phyloP scores from a whole-genome alignment of 768 basidiomycete genomes.

The Rhizopogon salebrosus region DNA sequence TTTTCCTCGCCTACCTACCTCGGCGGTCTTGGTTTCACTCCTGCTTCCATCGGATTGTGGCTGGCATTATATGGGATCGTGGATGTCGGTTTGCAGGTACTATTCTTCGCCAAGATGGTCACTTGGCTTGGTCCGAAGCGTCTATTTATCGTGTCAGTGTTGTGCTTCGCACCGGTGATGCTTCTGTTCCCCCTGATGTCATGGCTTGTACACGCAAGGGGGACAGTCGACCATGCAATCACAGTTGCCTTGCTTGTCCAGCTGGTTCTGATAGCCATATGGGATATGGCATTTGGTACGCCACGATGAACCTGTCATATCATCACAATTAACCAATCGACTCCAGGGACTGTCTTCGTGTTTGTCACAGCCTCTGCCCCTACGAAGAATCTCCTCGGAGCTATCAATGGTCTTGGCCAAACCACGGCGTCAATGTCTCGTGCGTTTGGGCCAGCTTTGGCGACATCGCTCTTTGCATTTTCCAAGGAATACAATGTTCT shows the following conservation, averaged over 20 bases:
- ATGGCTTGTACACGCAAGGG: conserved; percentile 26
- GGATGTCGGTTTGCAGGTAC: conserved; percentile 34
- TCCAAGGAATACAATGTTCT: conserved; percentile 45
- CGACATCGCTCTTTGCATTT: conserved; percentile 49
- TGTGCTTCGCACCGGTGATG: conserved; percentile 34
- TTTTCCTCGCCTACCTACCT: conserved; percentile 36
- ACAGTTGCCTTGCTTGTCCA: conserved; percentile 33
- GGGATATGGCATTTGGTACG: conserved; percentile 41
- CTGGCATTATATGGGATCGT: conserved; percentile 32
- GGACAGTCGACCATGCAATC: conserved; percentile 28
- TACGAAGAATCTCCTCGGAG: conserved; percentile 46
- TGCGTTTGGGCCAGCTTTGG: conserved; percentile 43
- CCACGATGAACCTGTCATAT: neutral
- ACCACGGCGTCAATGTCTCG: conserved; percentile 40
- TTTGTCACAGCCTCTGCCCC: conserved; percentile 51
- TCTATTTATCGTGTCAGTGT: conserved; percentile 34
- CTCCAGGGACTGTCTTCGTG: conserved; percentile 45
- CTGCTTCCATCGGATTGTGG: conserved; percentile 35
- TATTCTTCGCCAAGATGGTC: conserved; percentile 37
- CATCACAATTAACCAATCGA: neutral
- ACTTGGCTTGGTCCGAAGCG: conserved; percentile 36
- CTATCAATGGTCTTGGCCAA: conserved; percentile 54
- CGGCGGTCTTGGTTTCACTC: conserved; percentile 39
- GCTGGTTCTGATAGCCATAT: conserved; percentile 21
- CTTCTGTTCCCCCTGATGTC: conserved; percentile 43